Conservation (phyloP, 306 rosid genomes). For the Vigna nakashimae region DNA sequence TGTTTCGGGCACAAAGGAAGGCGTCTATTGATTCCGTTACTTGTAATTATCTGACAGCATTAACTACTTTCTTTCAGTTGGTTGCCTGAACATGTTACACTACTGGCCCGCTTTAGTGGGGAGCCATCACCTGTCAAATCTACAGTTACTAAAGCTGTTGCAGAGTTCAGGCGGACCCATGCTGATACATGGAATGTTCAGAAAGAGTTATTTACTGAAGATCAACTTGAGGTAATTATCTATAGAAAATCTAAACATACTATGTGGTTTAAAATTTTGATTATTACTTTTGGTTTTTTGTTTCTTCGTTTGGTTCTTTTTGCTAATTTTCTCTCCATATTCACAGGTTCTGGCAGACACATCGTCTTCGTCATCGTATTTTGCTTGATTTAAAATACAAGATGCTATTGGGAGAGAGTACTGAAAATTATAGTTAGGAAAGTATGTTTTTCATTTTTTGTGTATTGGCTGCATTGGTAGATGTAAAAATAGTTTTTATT, state of each 20-base stretch:
- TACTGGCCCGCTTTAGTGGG: conserved; percentile 90
- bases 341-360: conserved; percentile 97
- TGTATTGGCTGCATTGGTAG: conserved; percentile 40
- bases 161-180: conserved; percentile 97
- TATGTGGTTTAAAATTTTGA: not conserved
- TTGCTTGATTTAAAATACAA: conserved; percentile 71
- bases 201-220: conserved; percentile 88
- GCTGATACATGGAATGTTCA: conserved; percentile 99
- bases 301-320: not conserved
- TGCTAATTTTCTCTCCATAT: conserved; percentile 18
- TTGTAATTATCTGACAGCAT: conserved; percentile 29
- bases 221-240: conserved; percentile 87
- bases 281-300: conserved; percentile 4
- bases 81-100: conserved; percentile 91
- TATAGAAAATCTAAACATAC: conserved; percentile 22
- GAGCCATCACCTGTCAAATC: conserved; percentile 95
- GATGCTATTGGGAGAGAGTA: conserved; percentile 48
- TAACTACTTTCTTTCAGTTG: conserved; percentile 63
- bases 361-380: conserved; percentile 92
- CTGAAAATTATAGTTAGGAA: conserved; percentile 50
- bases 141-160: conserved; percentile 96
- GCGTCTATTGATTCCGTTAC: conserved; percentile 20
- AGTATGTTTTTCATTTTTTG: conserved; percentile 44
- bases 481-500: conserved; percentile 70
- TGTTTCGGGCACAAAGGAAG: conserved; percentile 29